Base-by-base conservation (phyloP, 176 grass and related monocot genomes). In the Bothriochloa decipiens region DNA sequence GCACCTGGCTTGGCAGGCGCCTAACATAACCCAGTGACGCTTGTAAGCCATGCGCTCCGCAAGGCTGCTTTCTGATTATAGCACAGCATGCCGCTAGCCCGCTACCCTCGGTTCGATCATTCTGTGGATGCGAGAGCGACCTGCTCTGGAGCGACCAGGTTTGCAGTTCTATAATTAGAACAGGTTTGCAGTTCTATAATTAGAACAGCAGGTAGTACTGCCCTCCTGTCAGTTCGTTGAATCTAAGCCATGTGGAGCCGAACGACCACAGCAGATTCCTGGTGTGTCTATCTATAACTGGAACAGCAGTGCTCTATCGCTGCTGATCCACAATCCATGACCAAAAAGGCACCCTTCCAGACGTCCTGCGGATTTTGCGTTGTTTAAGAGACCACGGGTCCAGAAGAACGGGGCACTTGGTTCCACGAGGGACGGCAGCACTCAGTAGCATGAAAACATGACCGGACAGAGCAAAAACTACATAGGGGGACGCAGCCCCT, bases 21-120 rank as follows among this genome's bases (percentile, higher is more conserved):
- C 29, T 65, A 55, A 75, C 77, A 8, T 53, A 66, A 68, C 70
- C 17, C 32, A 25, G 78, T 62, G 23, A 42, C 77, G 46, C 50
- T 7, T 11, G 50, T 67, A 78, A 64, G 35, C 29, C 45, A 33
- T 72, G 76, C 9, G 23, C 39, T 27, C 41, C 0, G 40, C 36
- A 50, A 26, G 0, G 84, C 42, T 7, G 23, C 79, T 86, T 86
- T 40, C 77, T n/a, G n/a, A 14, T 41, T 80, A 42, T 41, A 50
- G 84, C 20, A 62, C 45, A 75, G 77, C 83, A 58, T 67, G 70
- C 29, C 29, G 29, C 29, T 32, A 32, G 29, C 29, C 29, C 53
- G 41, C 68, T 7, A 41, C 18, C 28, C 14, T 16, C 12, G 4
- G 41, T 25, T 58, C 8, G 2, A 22, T 25, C 17, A 53, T 42